Conservation (phyloP, 208 protist genomes). For the Entamoeba nuttalli region DNA sequence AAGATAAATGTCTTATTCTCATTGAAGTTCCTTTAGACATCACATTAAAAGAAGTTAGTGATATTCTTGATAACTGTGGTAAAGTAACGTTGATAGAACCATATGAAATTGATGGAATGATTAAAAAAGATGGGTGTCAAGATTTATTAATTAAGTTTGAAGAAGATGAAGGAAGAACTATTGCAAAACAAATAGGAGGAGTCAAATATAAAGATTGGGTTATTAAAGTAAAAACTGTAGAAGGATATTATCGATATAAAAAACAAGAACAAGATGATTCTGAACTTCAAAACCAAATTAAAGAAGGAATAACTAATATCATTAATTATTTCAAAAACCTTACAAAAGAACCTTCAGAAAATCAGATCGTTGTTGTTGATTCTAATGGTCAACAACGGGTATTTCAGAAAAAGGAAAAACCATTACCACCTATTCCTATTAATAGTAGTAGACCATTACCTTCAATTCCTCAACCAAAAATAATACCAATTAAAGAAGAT, state of each 20-base stretch:
- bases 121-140: neutral
- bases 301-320: neutral
- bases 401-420: neutral
- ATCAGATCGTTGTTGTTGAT: neutral
- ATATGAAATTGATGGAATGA: neutral
- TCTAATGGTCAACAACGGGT: neutral
- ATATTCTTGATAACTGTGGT: neutral
- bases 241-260: neutral
- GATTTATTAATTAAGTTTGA: neutral
- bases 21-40: neutral
- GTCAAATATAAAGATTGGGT: neutral
- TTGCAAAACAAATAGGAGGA: neutral
- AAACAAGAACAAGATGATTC: neutral
- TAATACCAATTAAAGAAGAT: too few species aligned
- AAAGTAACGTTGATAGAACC: neutral
- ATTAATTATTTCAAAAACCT: neutral
- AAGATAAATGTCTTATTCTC: neutral
- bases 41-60: neutral
- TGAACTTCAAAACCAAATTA: neutral
- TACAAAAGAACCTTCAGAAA: neutral
- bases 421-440: neutral
- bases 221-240: neutral
- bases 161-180: neutral
- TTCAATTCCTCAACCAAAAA: too few species aligned
- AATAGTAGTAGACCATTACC: too few species aligned